Evolutionary conservation across 179 eudicot genomes (phyloP), one percentile per base, ranked within the genome.

Genomic region (Vitellaria paradoxa): DNA sequence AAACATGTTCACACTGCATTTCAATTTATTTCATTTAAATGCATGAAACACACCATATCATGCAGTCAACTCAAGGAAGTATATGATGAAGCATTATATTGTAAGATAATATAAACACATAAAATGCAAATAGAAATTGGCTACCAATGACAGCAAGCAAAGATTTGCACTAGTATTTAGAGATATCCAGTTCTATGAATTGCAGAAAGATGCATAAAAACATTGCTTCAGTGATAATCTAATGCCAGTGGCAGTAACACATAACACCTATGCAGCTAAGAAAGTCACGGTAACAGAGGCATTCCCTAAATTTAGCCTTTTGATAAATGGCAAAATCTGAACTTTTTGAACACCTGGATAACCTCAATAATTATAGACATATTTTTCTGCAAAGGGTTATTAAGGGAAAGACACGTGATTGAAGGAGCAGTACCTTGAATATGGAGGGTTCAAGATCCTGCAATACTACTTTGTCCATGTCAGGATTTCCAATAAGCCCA

Each of bases 361-460:
- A 45, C 64, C 53, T 20, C 53, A 65, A 7, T 26, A 76, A 68
- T 50, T 21, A 9, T 13, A 47, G 49, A 10, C 10, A 69, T 5
- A 49, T 50, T 23, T 68, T 47, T 30, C 26, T 13, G 24, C 24
- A 8, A 18, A 17, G 5, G 18, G 73, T 73, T 15, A 72, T 66
- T 67, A 46, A 40, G 52, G 69, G 20, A 18, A 47, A 49, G 24
- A 56, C n/a, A 67, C 6, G 18, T 6, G 8, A 53, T 50, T 45
- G 24, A 73, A 76, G 53, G 45, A 63, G 15, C 37, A 49, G 73
- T 85, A 90, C 98, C 97, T 92, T 92, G 73, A 93, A 93, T 69
- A 90, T 86, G 46, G 86, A 85, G 49, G 98, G 97, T 74, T 92
- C 93, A 56, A 93, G 77, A 81, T 93, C 98, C 81, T 86, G 82